phyloP scores from a whole-genome alignment of 1,139 yeast genomes.

The Hansenula lynferdii region DNA sequence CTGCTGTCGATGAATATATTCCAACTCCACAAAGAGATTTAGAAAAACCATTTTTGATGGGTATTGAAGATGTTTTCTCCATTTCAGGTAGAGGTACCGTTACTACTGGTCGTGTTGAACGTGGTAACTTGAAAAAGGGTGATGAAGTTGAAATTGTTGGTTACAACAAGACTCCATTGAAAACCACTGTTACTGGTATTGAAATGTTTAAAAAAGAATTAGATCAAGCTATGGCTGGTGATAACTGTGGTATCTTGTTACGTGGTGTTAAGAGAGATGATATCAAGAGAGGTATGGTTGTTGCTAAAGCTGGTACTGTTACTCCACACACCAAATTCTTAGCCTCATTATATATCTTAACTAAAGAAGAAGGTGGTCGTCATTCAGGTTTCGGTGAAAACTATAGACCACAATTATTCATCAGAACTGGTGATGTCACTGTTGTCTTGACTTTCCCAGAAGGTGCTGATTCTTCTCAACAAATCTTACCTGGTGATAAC shows the following conservation, averaged over 20 bases:
- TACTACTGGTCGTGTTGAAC: conserved; percentile 98
- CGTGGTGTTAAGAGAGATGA: conserved; percentile 99
- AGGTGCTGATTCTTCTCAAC: conserved; percentile 81
- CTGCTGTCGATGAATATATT: conserved; percentile 88
- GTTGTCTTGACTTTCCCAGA: conserved; percentile 90
- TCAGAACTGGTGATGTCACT: conserved; percentile 95
- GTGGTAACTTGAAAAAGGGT: conserved; percentile 96
- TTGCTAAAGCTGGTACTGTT: conserved; percentile 89
- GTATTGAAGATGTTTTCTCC: conserved; percentile 96
- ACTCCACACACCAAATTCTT: conserved; percentile 92
- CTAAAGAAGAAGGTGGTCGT: conserved; percentile 99
- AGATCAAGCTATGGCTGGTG: conserved; percentile 98
- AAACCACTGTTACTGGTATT: conserved; percentile 95
- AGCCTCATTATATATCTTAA: conserved; percentile 87
- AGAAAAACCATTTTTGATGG: conserved; percentile 95
- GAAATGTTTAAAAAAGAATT: conserved; percentile 99
- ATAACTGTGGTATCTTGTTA: conserved; percentile 94
- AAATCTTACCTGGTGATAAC: conserved; percentile 98
- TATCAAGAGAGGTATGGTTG: conserved; percentile 95
- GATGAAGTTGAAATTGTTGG: conserved; percentile 98
- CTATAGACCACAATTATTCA: conserved; percentile 97
- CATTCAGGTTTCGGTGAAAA: conserved; percentile 95
- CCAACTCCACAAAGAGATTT: conserved; percentile 97
- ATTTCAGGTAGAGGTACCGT: conserved; percentile 99
- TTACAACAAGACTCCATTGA: conserved; percentile 77